phyloP scores from a whole-genome alignment of 2,329 filamentous ascomycete species.

The Sarocladiaceae sp. region DNA sequence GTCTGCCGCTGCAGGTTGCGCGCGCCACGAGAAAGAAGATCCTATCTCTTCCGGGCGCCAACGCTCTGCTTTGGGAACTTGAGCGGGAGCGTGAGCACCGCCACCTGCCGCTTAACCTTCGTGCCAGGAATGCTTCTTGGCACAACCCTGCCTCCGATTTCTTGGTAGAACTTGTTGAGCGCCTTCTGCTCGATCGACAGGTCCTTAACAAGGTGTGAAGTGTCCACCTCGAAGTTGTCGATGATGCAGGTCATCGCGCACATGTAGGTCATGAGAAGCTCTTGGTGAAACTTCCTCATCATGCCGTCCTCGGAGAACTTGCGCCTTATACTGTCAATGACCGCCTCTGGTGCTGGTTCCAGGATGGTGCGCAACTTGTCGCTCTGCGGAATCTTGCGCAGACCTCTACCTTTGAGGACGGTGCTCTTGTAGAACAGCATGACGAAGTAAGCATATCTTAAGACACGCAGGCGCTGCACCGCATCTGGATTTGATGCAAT shows the following conservation, averaged over 20 bases:
- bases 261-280: conserved; percentile 67
- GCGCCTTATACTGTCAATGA: conserved; percentile 61
- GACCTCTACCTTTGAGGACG: conserved; percentile 39
- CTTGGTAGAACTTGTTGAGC: conserved; percentile 65
- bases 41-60: conserved; percentile 14
- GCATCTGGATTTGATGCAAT: conserved; percentile 48
- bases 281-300: conserved; percentile 65
- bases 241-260: conserved; percentile 65
- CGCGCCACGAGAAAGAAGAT: neutral
- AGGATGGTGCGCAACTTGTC: conserved; percentile 56
- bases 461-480: conserved; percentile 47
- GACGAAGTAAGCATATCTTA: conserved; percentile 55
- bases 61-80: conserved; percentile 64
- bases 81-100: conserved; percentile 65
- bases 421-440: conserved; percentile 45
- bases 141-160: conserved; percentile 66
- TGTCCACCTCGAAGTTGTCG: conserved; percentile 68
- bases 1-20: conserved; percentile 1
- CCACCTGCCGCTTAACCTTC: conserved; percentile 5
- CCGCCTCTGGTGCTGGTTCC: conserved; percentile 50
- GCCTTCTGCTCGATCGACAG: conserved; percentile 64
- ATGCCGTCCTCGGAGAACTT: conserved; percentile 60
- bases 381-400: conserved; percentile 48
- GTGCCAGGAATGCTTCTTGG: conserved; percentile 30
- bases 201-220: conserved; percentile 63